Evolutionary conservation across 306 rosid species (phyloP).

Genomic region (Dalbergia cultrata): DNA sequence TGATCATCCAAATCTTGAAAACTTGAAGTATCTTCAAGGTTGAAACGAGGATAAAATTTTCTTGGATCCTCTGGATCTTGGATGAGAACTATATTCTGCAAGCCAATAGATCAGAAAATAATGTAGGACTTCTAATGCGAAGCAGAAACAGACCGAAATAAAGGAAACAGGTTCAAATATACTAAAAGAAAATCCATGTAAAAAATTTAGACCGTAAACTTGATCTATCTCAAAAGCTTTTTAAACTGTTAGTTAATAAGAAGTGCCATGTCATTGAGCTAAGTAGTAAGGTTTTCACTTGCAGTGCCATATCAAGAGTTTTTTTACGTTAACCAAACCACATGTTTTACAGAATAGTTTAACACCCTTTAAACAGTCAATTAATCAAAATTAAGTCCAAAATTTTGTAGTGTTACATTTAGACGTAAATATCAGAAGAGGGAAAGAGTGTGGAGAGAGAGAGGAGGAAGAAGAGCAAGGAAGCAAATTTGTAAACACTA

Average conservation of each 20-base stretch:
- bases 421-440: constrained; percentile 28
- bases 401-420: not conserved
- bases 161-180: constrained; percentile 32
- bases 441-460: not conserved
- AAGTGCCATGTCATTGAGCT: no score
- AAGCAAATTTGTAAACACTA: constrained; percentile 42
- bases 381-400: constrained; percentile 41
- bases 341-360: constrained; percentile 5
- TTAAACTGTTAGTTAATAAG: not conserved
- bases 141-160: constrained; percentile 20
- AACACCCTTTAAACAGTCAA: constrained; percentile 10
- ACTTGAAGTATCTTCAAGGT: constrained; percentile 89
- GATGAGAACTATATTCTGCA: constrained; percentile 90
- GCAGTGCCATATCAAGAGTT: constrained; percentile 12
- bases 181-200: not conserved
- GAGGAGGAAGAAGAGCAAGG: constrained; percentile 13
- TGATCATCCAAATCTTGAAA: constrained; percentile 89
- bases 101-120: constrained; percentile 44
- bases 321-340: constrained; percentile 3
- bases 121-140: constrained; percentile 34
- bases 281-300: constrained; percentile 3
- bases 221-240: constrained; percentile 14
- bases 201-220: constrained; percentile 9
- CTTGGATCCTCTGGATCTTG: constrained; percentile 85
- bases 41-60: constrained; percentile 93